Percentiles rank a stretch among this genome's conserved stretches.
phyloP scores from a whole-genome alignment of 345 rosid genomes.

The Rhizophora mangle region DNA sequence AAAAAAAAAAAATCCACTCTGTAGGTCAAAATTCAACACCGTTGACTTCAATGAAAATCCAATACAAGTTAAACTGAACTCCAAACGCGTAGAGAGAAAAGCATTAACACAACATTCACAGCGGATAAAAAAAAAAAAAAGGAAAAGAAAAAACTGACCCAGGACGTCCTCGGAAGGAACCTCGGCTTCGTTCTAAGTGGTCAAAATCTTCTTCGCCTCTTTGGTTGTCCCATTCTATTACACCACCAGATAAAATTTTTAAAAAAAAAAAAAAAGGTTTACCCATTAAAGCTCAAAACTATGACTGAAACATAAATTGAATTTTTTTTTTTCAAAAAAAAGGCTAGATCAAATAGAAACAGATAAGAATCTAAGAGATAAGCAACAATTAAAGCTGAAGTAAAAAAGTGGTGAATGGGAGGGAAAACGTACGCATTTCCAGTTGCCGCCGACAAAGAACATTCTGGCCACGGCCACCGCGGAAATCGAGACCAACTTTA shows the following conservation, averaged over 20 bases:
- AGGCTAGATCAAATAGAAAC: too few species aligned
- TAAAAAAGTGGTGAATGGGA: too few species aligned
- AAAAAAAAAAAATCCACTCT: background rate
- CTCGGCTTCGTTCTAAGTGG: slow-evolving; percentile 52
- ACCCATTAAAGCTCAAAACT: background rate
- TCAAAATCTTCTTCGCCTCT: slow-evolving; percentile 66
- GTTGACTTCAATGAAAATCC: background rate
- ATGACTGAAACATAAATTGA: background rate
- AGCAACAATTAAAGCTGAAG: too few species aligned
- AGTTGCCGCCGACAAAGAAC: too few species aligned
- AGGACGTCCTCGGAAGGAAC: slow-evolving; percentile 61
- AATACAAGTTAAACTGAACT: background rate
- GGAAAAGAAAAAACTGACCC: too few species aligned
- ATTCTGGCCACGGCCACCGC: too few species aligned
- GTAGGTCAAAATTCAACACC: background rate
- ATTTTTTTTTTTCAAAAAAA: background rate
- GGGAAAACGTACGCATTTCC: too few species aligned
- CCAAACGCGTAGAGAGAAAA: background rate
- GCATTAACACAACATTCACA: background rate
- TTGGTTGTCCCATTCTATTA: slow-evolving; percentile 66
- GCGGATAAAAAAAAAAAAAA: background rate
- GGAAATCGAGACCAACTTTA: too few species aligned
- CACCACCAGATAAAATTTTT: background rate
- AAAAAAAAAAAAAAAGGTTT: background rate
- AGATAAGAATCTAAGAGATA: too few species aligned